These are phyloP conservation scores for Suillus tomentosus DNA, from an alignment of 768 basidiomycete species.

Conservation along the genomic window DNA sequence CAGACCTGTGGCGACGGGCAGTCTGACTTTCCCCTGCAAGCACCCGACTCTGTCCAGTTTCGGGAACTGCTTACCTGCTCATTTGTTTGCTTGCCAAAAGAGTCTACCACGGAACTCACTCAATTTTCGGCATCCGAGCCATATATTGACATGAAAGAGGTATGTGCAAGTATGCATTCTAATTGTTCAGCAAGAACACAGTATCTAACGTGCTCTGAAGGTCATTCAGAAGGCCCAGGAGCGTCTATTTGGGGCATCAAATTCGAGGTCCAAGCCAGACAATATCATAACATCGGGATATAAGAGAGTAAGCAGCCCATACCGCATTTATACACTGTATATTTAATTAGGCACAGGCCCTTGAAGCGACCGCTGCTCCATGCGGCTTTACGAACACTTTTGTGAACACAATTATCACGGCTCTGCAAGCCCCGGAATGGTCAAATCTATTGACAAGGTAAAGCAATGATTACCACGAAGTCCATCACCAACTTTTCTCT, in stretches of 20 bases:
- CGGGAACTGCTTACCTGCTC: conserved; percentile 44
- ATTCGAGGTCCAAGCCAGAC: too few relatives aligned
- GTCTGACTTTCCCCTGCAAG: conserved; percentile 10
- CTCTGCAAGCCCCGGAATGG: conserved; percentile 55
- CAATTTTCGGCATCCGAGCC: conserved; percentile 37
- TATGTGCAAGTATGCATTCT: conserved; percentile 30
- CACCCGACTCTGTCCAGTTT: conserved; percentile 33
- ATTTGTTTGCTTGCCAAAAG: conserved; percentile 44
- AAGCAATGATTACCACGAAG: conserved; percentile 12
- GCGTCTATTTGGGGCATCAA: too few relatives aligned
- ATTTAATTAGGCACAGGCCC: too few relatives aligned
- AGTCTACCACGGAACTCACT: conserved; percentile 20
- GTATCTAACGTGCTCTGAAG: too few relatives aligned
- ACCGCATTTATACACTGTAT: too few relatives aligned
- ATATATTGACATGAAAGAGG: conserved; percentile 57
- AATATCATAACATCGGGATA: too few relatives aligned
- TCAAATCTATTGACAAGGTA: conserved; percentile 62
- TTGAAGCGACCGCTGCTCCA: too few relatives aligned
- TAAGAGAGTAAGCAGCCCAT: too few relatives aligned
- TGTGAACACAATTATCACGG: too few relatives aligned
- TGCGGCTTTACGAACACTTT: too few relatives aligned
- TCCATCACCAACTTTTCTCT: conserved; percentile 4
- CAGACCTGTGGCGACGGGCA: conserved; percentile 17
- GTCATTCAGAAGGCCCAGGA: too few relatives aligned
- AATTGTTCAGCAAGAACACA: too few relatives aligned